Evolutionary conservation across 768 basidiomycete genomes (phyloP), one percentile per base, ranked within the genome.

Genomic region (Leccinum truebloodii): DNA sequence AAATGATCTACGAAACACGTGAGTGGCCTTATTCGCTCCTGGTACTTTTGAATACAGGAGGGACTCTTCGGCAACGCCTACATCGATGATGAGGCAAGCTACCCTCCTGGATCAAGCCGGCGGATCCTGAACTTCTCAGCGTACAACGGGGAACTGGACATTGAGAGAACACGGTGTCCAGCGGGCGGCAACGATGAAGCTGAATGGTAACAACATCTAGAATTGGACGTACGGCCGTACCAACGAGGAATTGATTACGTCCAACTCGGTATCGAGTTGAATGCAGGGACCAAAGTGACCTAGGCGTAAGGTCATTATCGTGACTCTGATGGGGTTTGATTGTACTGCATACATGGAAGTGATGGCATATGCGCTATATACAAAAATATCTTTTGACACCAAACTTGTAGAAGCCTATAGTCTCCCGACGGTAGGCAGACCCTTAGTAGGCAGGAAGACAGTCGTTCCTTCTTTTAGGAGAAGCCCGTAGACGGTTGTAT

Each of bases 1-100:
- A 90, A 71, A 92, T 88, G 1, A 80, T 84, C 63, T 79, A 81
- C 56, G 88, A 88, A 69, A 90, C 89, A 0, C 79, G 81, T 4
- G 72, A 81, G 48, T 82, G 83, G 0, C 84, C 87, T 0, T 91
- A 83, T 71, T 77, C 82, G 10, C 76, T 92, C 8, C 79, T 92
- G 32, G 79, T 89, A 3, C 82, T 86, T 2, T 80, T 84, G 57
- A 75, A 80, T 24, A 65, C 65, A 13, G 72, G 75, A 37, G 83
- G 84, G 0, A 59, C 69, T 6, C 88, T 89, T 77, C 48, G 89
- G 89, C 1, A 73, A 78, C 26, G 84, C 85, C 0, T 88, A 86
- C 68, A 63, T 91, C 18, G 90, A 92, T 68, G 90, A 92, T 66
- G 90, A 89, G 8, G 78, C 83, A 37, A 85, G 78, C 65, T 69